These are phyloP conservation scores for Cladosporium cucumerinum DNA, from an alignment of 2,329 filamentous ascomycete species.

Conservation along the genomic window DNA sequence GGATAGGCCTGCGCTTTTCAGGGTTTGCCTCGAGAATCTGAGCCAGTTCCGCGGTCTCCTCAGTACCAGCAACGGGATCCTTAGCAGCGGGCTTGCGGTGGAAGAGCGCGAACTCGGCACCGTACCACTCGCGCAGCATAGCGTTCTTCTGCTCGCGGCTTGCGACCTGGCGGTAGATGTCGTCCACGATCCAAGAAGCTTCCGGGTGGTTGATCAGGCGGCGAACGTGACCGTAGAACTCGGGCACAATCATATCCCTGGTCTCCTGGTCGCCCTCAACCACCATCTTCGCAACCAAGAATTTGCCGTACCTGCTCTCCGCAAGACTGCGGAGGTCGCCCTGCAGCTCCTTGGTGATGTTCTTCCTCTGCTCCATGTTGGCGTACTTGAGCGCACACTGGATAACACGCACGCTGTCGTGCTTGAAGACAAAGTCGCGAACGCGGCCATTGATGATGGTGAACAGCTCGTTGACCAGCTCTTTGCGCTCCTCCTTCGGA, in stretches of 20 bases:
- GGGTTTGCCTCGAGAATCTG: constrained; percentile 72
- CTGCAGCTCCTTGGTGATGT: constrained; percentile 82
- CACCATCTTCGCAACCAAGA: constrained; percentile 90
- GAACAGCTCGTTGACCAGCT: constrained; percentile 85
- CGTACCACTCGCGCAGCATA: constrained; percentile 92
- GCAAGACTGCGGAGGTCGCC: constrained; percentile 80
- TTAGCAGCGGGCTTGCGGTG: constrained; percentile 56
- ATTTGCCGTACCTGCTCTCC: constrained; percentile 96
- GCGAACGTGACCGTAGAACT: constrained; percentile 92
- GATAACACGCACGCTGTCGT: constrained; percentile 93
- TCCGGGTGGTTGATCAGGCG: constrained; percentile 94
- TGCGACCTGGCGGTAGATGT: constrained; percentile 87
- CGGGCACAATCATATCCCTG: constrained; percentile 81
- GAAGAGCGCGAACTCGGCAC: constrained; percentile 84
- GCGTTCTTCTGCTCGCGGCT: constrained; percentile 80
- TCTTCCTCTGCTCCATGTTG: constrained; percentile 75
- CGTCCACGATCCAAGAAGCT: constrained; percentile 95
- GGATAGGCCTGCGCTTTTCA: constrained; percentile 81
- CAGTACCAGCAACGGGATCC: constrained; percentile 7
- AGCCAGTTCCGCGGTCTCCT: constrained; percentile 61
- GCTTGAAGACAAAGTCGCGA: constrained; percentile 96
- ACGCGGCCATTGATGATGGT: constrained; percentile 85
- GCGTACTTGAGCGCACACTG: constrained; percentile 97
- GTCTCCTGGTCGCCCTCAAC: constrained; percentile 88
- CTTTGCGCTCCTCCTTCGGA: constrained; percentile 79